Conservation (phyloP, 2,329 filamentous ascomycete species). For the Penicillium sp. region DNA sequence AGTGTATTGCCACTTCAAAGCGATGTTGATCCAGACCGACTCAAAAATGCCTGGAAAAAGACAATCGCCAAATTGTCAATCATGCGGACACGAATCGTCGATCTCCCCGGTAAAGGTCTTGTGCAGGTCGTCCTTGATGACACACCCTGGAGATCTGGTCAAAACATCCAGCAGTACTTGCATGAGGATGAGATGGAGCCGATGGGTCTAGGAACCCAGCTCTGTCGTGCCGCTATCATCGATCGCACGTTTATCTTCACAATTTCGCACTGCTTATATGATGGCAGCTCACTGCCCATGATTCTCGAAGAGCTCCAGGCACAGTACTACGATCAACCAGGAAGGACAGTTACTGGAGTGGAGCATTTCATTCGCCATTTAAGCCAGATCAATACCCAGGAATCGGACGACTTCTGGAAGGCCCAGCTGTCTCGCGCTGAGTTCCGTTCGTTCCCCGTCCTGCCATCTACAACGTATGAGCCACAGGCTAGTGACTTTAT, state of each 20-base stretch:
- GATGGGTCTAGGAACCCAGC: not conserved
- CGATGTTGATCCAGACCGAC: not conserved
- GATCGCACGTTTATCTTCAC: not conserved
- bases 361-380: not conserved
- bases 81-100: constrained; percentile 1
- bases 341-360: not conserved
- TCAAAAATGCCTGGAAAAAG: not conserved
- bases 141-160: not conserved
- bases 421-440: not conserved
- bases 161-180: not conserved
- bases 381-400: not conserved
- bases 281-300: not conserved
- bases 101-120: not conserved
- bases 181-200: not conserved
- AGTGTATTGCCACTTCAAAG: not conserved
- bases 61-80: not conserved
- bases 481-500: not conserved
- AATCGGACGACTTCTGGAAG: not conserved
- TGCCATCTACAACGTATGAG: not conserved
- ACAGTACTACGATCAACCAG: not conserved
- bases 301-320: not conserved
- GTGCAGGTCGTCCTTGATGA: constrained; percentile 1
- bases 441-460: not conserved
- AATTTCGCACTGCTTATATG: not conserved
- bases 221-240: not conserved